Conservation (phyloP, 208 protist genomes). For the Leishmania lainsoni region DNA sequence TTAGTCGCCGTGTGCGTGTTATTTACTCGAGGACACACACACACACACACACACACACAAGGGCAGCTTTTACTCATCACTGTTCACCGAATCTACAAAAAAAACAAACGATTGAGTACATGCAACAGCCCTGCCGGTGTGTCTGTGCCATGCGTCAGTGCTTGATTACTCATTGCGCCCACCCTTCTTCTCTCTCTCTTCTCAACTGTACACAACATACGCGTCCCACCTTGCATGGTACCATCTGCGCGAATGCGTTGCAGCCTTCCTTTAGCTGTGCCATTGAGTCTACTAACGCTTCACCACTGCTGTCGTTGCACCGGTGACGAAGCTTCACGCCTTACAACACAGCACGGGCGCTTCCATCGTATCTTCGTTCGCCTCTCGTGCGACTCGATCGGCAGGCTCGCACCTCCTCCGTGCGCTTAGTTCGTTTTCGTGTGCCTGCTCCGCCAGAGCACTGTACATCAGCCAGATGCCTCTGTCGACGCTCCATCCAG, state of each 20-base stretch:
- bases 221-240: neutral
- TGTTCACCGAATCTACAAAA: neutral
- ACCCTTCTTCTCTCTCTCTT: neutral
- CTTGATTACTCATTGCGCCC: neutral
- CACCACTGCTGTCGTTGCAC: neutral
- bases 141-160: conserved; percentile 1
- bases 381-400: neutral
- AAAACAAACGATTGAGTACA: neutral
- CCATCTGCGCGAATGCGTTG: neutral
- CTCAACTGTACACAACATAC: neutral
- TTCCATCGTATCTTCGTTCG: neutral
- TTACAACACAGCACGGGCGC: neutral
- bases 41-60: neutral
- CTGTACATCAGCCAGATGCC: conserved; percentile 21
- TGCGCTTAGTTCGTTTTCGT: neutral
- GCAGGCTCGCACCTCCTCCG: neutral
- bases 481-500: conserved; percentile 37
- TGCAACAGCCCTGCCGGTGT: neutral
- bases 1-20: neutral
- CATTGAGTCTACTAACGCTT: neutral
- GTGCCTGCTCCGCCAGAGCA: neutral
- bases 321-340: neutral
- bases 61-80: neutral
- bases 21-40: neutral
- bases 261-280: neutral